Conservation (phyloP, 2,329 filamentous ascomycete species). For the Aspergillus amoenus region DNA sequence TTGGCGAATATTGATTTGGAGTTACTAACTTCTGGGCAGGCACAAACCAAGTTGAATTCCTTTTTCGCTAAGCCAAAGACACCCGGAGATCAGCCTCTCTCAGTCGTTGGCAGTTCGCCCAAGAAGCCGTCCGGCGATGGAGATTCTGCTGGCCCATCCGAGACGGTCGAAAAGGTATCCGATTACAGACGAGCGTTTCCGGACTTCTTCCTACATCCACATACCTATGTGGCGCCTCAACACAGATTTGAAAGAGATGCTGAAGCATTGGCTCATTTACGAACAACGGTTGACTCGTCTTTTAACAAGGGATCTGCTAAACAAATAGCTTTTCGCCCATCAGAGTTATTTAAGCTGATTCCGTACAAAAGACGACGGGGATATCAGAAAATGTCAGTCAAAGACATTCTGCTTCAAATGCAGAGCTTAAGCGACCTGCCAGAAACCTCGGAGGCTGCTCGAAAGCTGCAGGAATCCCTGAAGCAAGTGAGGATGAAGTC, state of each 20-base stretch:
- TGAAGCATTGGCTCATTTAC: conserved; percentile 55
- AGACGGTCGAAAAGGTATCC: conserved; percentile 34
- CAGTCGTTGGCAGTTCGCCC: conserved; percentile 29
- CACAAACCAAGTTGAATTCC: conserved; percentile 51
- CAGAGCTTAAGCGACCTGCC: conserved; percentile 46
- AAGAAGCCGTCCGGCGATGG: conserved; percentile 19
- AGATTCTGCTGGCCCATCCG: conserved; percentile 12
- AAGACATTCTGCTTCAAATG: conserved; percentile 59
- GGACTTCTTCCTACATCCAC: conserved; percentile 74
- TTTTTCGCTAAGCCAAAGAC: conserved; percentile 49
- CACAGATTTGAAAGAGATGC: conserved; percentile 59
- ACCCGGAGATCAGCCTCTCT: conserved; percentile 23
- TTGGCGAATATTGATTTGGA: neutral
- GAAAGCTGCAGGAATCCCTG: conserved; percentile 43
- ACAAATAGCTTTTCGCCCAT: conserved; percentile 28
- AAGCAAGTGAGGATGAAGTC: conserved; percentile 56
- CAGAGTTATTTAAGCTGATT: conserved; percentile 40
- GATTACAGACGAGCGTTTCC: conserved; percentile 72
- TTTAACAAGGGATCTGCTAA: conserved; percentile 17
- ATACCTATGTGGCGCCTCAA: conserved; percentile 66
- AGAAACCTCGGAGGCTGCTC: conserved; percentile 22
- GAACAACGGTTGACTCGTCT: conserved; percentile 49
- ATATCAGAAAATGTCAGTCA: conserved; percentile 46
- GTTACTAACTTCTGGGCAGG: conserved; percentile 29
- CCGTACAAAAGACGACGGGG: conserved; percentile 36